These are phyloP conservation scores for Aspergillus taichungensis DNA, from an alignment of 495 filamentous ascomycete genomes.

Conservation along the genomic window DNA sequence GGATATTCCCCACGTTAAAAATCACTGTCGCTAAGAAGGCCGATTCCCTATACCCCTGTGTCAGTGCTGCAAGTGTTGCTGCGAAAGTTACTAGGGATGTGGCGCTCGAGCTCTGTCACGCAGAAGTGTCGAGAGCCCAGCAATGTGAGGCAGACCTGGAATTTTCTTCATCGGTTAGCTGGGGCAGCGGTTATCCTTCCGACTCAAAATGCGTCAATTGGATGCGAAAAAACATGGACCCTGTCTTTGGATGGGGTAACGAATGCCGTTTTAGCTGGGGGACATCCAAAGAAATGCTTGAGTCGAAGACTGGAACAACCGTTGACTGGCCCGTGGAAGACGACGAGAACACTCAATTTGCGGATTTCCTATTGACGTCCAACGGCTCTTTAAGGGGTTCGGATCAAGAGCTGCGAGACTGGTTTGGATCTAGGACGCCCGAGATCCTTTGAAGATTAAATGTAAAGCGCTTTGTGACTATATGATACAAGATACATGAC, in stretches of 20 bases:
- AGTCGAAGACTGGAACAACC: conserved; percentile 51
- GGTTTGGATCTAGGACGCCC: conserved; percentile 31
- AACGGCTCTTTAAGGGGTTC: conserved; percentile 14
- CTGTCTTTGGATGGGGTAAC: conserved; percentile 88
- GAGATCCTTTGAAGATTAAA: conserved; percentile 22
- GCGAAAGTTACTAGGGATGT: conserved; percentile 94
- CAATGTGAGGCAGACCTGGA: conserved; percentile 2
- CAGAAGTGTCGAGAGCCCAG: conserved; percentile 27
- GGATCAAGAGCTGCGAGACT: conserved; percentile 26
- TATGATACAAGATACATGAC: conserved; percentile 2
- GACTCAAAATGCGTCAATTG: conserved; percentile 74
- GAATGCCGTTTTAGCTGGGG: conserved; percentile 94
- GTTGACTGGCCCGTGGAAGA: conserved; percentile 81
- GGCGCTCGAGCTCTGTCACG: conserved; percentile 68
- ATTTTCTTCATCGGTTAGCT: conserved; percentile 32
- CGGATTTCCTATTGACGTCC: conserved; percentile 55
- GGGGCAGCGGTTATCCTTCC: conserved; percentile 91
- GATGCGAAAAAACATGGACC: conserved; percentile 80
- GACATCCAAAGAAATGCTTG: conserved; percentile 87
- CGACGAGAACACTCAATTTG: conserved; percentile 59
- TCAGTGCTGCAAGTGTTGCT: conserved; percentile 86
- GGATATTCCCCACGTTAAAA: conserved; percentile 67
- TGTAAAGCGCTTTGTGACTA: background rate
- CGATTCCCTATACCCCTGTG: conserved; percentile 85
- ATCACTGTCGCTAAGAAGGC: conserved; percentile 96